Evolutionary conservation across 2,329 filamentous ascomycete genomes (phyloP), one percentile per base, ranked within the genome.

Genomic region (Fusarium sp.): DNA sequence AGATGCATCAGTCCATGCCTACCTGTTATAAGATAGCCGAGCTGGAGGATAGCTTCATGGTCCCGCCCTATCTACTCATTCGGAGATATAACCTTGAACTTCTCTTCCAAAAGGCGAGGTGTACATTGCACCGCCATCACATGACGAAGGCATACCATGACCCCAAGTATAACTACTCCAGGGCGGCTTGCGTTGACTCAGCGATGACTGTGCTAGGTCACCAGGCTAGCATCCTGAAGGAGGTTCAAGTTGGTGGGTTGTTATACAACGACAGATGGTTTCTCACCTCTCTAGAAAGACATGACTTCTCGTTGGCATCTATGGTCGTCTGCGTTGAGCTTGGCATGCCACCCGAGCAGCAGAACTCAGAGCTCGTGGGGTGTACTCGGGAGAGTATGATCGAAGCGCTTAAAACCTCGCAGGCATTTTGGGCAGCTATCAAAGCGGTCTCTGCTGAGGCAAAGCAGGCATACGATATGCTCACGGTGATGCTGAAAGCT

Each of bases 281-380:
- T 11, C 44, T 76, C 0, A 68, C 70, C 1, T 76, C 74, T 0
- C 62, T 76, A 0, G 72, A 73, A 2, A 54, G 57, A 4, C 65
- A 76, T 14, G 74, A 76, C 57, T 76, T 76, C 26, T 60, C 73
- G 0, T 32, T 76, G 0, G 74, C 74, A 1, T 73, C 74, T 0
- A 76, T 76, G 72, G 67, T 76, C 8, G 24, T 75, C 4, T 76
- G 74, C 8, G 48, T 76, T 0, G 74, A 76, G 15, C 56, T 76
- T 10, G 73, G 68, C 10, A 55, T 41, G 14, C 45, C 41, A 14
- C 6, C 58, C 0, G 26, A 72, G 8, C 38, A 68, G 18, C 62
- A 48, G 7, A 62, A 62, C 1, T 47, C 36, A 3, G 39, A 41
- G 2, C 44, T 62, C 41, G 42, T 68, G 12, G 73, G 61, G 0